Evolutionary conservation across 768 basidiomycete species (phyloP).

Genomic region (Rhodotorula paludigena): DNA sequence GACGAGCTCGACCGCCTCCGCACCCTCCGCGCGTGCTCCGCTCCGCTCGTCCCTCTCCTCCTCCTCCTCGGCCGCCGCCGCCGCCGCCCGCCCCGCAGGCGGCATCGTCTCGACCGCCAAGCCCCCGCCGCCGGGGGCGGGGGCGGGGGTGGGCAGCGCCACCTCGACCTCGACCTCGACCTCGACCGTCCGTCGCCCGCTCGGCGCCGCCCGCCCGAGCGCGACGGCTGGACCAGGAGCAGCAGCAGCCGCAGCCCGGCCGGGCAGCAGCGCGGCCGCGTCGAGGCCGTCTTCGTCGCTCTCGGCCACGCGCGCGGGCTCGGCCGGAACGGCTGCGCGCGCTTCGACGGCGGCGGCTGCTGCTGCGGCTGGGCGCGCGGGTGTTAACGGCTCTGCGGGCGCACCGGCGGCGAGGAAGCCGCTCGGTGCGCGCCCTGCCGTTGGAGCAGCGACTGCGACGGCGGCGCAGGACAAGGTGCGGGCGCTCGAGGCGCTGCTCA

Average conservation of each 20-base stretch:
- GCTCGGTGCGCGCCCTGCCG: neutral
- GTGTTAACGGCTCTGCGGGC: no score
- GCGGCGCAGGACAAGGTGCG: no score
- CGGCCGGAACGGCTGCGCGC: no score
- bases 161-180: neutral
- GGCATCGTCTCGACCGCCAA: constrained; percentile 2
- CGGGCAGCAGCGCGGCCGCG: neutral
- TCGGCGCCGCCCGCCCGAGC: neutral
- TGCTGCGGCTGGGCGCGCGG: neutral
- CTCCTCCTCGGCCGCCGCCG: neutral
- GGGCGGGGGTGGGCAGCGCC: no score
- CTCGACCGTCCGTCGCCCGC: neutral
- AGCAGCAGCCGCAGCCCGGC: no score
- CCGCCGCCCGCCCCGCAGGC: neutral
- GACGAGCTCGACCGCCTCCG: neutral
- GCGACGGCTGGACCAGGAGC: neutral
- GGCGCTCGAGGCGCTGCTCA: no score
- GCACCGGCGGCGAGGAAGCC: neutral
- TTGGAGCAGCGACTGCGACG: neutral
- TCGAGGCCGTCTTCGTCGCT: no score
- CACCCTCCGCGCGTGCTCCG: neutral
- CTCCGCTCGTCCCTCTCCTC: constrained; percentile 3
- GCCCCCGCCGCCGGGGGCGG: no score
- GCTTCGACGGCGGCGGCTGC: neutral
- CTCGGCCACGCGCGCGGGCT: no score